phyloP scores from a whole-genome alignment of 495 filamentous ascomycete genomes.

The Cercophora scortea region DNA sequence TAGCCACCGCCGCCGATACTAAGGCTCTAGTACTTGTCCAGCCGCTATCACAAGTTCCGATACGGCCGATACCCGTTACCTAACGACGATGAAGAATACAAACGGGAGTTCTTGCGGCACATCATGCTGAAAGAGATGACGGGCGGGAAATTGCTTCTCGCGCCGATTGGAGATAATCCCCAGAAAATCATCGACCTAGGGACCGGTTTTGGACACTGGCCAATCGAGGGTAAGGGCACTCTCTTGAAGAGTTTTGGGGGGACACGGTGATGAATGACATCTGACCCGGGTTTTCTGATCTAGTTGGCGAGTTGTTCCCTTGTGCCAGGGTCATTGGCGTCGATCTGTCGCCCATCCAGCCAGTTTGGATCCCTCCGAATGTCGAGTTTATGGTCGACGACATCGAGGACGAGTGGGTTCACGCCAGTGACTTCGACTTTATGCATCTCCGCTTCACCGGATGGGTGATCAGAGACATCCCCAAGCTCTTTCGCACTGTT shows the following conservation, averaged over 20 bases:
- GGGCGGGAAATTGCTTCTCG: conserved; percentile 49
- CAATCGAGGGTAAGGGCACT: conserved; percentile 50
- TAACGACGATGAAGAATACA: conserved; percentile 31
- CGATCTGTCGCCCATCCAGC: conserved; percentile 58
- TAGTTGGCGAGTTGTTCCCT: conserved; percentile 49
- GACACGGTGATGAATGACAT: background rate
- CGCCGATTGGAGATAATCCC: conserved; percentile 48
- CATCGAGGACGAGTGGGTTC: conserved; percentile 48
- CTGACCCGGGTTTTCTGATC: too few relatives aligned
- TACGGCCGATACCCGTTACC: conserved; percentile 27
- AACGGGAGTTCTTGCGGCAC: conserved; percentile 45
- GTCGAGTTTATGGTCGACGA: conserved; percentile 55
- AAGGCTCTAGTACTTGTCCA: background rate
- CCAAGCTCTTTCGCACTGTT: conserved; percentile 21
- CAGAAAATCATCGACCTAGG: conserved; percentile 61
- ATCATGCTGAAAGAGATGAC: conserved; percentile 50
- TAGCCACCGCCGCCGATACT: background rate
- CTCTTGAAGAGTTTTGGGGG: too few relatives aligned
- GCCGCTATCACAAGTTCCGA: conserved; percentile 27
- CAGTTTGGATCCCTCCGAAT: conserved; percentile 47
- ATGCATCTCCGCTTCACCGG: conserved; percentile 37
- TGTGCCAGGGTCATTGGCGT: conserved; percentile 50
- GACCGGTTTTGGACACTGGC: conserved; percentile 56
- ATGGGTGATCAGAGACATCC: conserved; percentile 42
- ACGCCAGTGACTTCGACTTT: conserved; percentile 43